Evolutionary conservation across 208 protist genomes (phyloP).

Genomic region (Crithidia brevicula): DNA sequence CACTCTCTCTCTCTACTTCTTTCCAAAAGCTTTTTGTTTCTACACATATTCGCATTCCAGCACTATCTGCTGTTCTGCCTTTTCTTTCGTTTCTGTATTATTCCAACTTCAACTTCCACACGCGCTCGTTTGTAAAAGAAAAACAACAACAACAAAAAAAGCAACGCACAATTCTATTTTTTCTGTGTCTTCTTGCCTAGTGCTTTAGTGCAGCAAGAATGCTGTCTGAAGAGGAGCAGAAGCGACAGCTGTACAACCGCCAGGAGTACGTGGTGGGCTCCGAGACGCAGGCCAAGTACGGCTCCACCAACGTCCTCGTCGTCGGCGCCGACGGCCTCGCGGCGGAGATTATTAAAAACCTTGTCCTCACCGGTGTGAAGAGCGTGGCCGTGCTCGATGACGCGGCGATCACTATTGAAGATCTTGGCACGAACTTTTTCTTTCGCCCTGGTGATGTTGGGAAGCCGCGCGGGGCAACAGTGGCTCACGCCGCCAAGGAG

Average conservation of each 20-base stretch:
- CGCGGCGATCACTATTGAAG: slow-evolving; percentile 34
- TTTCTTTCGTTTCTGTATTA: slow-evolving; percentile 16
- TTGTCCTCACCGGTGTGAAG: slow-evolving; percentile 85
- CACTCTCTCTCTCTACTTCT: too few relatives aligned
- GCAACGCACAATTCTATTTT: too few relatives aligned
- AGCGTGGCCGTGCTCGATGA: slow-evolving; percentile 73
- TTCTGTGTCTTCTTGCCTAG: too few relatives aligned
- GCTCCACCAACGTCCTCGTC: slow-evolving; percentile 83
- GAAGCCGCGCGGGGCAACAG: slow-evolving; percentile 49
- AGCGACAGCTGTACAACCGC: slow-evolving; percentile 91
- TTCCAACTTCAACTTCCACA: background rate
- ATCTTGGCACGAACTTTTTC: slow-evolving; percentile 91
- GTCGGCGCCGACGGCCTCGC: slow-evolving; percentile 81
- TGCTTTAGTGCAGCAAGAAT: slow-evolving; percentile 9
- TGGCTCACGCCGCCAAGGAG: slow-evolving; percentile 73
- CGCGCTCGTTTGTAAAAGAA: too few relatives aligned
- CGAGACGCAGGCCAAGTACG: slow-evolving; percentile 90
- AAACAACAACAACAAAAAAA: too few relatives aligned
- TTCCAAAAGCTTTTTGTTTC: too few relatives aligned
- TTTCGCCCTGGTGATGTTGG: slow-evolving; percentile 62
- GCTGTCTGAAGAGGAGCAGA: slow-evolving; percentile 59
- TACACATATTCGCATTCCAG: too few relatives aligned
- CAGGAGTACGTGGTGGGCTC: slow-evolving; percentile 93
- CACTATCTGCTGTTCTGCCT: background rate
- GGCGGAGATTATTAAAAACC: slow-evolving; percentile 92